A percentile compares a stretch with the other conserved stretches of the same genome.
These are phyloP conservation scores for Boechera stricta DNA, from an alignment of 345 rosid species.

Conservation along the genomic window DNA sequence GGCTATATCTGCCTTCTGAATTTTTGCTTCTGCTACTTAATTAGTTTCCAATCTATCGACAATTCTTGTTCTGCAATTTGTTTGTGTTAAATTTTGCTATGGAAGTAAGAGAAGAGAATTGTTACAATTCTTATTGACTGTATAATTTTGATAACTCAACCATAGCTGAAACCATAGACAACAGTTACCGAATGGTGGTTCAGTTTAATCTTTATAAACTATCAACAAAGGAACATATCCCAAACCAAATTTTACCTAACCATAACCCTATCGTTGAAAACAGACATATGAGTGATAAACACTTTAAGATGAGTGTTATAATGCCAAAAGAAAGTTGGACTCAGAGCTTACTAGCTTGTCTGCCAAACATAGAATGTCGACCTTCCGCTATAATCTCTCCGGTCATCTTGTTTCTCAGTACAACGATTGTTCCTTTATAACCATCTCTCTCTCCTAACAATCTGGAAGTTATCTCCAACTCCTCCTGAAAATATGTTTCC, in stretches of 20 bases:
- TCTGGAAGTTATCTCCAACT: slow-evolving; percentile 76
- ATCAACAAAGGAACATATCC: slow-evolving; percentile 5
- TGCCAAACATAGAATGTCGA: slow-evolving; percentile 84
- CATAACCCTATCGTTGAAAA: neutral
- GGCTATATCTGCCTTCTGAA: neutral
- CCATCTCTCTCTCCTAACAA: slow-evolving; percentile 71
- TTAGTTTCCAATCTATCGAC: neutral
- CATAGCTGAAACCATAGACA: slow-evolving; percentile 10
- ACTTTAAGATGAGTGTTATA: neutral
- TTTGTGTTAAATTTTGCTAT: neutral
- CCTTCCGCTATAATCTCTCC: slow-evolving; percentile 94
- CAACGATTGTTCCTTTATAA: slow-evolving; percentile 71
- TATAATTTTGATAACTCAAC: neutral
- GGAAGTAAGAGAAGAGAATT: neutral
- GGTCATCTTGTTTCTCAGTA: slow-evolving; percentile 67
- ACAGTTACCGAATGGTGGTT: neutral
- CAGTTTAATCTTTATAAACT: neutral
- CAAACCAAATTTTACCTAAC: neutral
- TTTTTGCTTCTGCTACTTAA: neutral
- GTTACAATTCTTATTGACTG: neutral
- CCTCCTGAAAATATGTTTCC: slow-evolving; percentile 60
- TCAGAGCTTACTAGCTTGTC: slow-evolving; percentile 70
- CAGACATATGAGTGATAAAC: slow-evolving; percentile 5
- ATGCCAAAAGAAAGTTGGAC: neutral
- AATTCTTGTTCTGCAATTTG: neutral